Evolutionary conservation across 1,139 yeast species (phyloP).

Genomic region (Candida smagusa): DNA sequence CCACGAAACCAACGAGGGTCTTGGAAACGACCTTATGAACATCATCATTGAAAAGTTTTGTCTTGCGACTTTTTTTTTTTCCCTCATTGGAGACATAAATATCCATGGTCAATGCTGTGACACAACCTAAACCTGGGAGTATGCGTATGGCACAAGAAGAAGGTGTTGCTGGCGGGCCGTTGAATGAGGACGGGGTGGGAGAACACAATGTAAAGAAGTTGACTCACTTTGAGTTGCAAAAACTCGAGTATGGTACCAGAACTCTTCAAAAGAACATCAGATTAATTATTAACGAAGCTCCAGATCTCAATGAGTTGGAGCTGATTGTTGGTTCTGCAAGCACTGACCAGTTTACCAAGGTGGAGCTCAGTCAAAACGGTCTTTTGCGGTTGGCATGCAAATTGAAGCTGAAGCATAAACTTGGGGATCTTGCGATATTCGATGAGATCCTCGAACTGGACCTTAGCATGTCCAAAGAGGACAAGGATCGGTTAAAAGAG

Average conservation of each 20-base stretch:
- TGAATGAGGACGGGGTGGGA: neutral
- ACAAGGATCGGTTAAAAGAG: constrained; percentile 9
- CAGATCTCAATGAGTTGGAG: constrained; percentile 43
- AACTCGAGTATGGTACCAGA: constrained; percentile 40
- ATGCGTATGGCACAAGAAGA: neutral
- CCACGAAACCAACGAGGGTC: neutral
- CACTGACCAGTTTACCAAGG: constrained; percentile 35
- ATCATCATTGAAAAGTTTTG: too few species aligned
- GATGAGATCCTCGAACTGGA: constrained; percentile 39
- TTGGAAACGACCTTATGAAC: neutral
- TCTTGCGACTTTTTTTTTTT: too few species aligned
- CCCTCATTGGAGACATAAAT: too few species aligned
- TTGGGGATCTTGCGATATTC: constrained; percentile 46
- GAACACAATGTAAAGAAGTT: neutral
- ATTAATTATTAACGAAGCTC: constrained; percentile 52
- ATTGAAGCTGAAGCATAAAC: constrained; percentile 51
- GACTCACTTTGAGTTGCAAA: constrained; percentile 34
- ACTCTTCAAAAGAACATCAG: constrained; percentile 51
- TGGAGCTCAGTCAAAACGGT: constrained; percentile 51
- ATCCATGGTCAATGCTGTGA: constrained; percentile 7
- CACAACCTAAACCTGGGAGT: neutral
- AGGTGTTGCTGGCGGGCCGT: too few species aligned
- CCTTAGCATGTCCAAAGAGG: constrained; percentile 12
- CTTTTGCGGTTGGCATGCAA: constrained; percentile 58
- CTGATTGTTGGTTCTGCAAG: constrained; percentile 19